Conservation (phyloP, 2,329 filamentous ascomycete species). For the Aspergillus puulaauensis region DNA sequence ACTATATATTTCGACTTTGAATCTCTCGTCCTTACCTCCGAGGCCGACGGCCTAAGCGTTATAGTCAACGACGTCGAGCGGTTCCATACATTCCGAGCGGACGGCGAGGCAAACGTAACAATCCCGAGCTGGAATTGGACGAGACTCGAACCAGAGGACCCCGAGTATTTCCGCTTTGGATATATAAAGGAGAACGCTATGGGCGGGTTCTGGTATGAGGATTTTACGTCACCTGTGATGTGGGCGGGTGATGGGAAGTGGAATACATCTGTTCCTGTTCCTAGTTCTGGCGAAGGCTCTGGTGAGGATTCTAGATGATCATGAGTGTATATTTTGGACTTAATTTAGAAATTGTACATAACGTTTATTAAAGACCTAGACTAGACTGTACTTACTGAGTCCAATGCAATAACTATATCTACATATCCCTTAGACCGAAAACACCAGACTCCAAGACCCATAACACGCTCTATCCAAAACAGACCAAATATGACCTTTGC, state of each 20-base stretch:
- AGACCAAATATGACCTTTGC: too few species aligned
- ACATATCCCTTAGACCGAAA: too few species aligned
- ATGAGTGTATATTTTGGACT: neutral
- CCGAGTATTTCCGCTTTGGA: conserved; percentile 46
- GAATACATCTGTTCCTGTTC: conserved; percentile 3
- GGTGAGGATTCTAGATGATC: neutral
- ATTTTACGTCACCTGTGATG: conserved; percentile 36
- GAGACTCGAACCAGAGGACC: conserved; percentile 26
- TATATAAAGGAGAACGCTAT: conserved; percentile 37
- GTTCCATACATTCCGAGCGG: conserved; percentile 52
- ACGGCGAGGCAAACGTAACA: conserved; percentile 23
- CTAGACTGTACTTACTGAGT: neutral
- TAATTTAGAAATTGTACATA: neutral
- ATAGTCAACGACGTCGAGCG: conserved; percentile 63
- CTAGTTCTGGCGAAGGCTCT: neutral
- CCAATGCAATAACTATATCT: too few species aligned
- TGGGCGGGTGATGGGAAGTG: conserved; percentile 32
- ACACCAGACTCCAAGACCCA: too few species aligned
- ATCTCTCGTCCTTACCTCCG: conserved; percentile 8
- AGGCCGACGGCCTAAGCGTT: conserved; percentile 56
- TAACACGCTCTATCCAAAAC: too few species aligned
- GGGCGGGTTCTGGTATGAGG: conserved; percentile 41
- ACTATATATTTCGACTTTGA: conserved; percentile 40
- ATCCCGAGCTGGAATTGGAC: conserved; percentile 41
- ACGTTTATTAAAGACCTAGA: neutral